Base-by-base conservation (phyloP, 345 rosid species). In the Acer saccharum region DNA sequence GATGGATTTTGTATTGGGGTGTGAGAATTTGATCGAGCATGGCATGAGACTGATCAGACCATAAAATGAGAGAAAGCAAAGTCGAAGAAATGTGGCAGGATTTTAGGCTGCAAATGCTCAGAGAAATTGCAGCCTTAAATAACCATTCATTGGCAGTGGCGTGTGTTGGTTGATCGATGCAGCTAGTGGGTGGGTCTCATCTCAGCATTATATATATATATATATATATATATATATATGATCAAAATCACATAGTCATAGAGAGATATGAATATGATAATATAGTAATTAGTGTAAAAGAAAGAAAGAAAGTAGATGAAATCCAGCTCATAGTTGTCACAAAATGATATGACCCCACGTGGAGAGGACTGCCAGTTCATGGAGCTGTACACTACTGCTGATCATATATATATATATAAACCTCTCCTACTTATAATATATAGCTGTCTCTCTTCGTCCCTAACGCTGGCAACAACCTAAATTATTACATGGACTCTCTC, bases 281-380 rank as follows among this genome's bases (percentile, higher is more conserved):
- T 18, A 60, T 60, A 6, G 12, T n/a, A 20, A 60, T 23, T 23
- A 23, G 50, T 12, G 68, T 44, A 66, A 77, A 58, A 60, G 67
- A 68, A 79, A 29, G 32, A 29, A 4, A 4, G 39, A 35, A 4
- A 70, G 80, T 55, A 52, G 65, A 66, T 82, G 83, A 77, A 82
- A 62, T 74, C 79, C 89, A 88, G 89, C 89, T 88, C 87, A 84
- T 79, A n/a, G 65, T 68, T 69, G 65, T 54, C 61, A 23, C 58
- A 14, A 68, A 79, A 74, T 61, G 80, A 81, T 23, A 69, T 20
- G 84, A 77, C 80, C 87, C 88, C 87, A 81, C 85, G 87, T 89
- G 89, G 82, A 80, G 65, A 69, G 69, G 57, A 70, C 72, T 78
- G 89, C 88, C 90, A 88, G 88, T 88, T 84, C 86, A 85, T 69